Base-by-base conservation (phyloP, 352 stramenopile species). In the Phytophthora cryptogea region DNA sequence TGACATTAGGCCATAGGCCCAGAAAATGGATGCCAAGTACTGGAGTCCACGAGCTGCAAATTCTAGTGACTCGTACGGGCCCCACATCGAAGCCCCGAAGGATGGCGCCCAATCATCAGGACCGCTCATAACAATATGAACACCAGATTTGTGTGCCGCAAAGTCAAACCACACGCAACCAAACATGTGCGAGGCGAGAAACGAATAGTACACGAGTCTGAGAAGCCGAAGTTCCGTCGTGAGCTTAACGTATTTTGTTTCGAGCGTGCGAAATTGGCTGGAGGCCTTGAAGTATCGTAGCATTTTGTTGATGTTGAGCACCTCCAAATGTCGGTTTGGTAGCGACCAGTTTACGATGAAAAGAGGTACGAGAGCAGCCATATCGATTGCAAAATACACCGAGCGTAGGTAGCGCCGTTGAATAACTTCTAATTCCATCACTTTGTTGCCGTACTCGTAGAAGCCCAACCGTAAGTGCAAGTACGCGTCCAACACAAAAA, bases 371-470 rank as follows among this genome's bases (percentile, higher is more conserved):
- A 86, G 40, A 26, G 79, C 67, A 17, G 68, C 33, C 16, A 83
- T 49, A 43, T 89, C 79, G 26, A 89, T 59, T 0, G 42, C 35
- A 48, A 89, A 87, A 7, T 65, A 42, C 2, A 33, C 31, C 0
- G 79, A 88, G 8, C 45, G 46, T 27, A 86, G 50, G 44, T 88
- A 89, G 8, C 76, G 73, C 0, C 37, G 26, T 23, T 68, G 71
- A 51, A 89, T 85, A 4, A 58, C 35, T 0, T 36, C 36, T 10
- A 77, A 26, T 52, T 82, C 69, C 72, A 85, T 86, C 4, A 88
- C 63, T 43, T 89, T 89, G 58, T 89, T 88, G 28, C 77, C 79
- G 27, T 78, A 88, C 36, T 81, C 66, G 53, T 86, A 89, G 56
- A 76, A 89, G 0, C 79, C 78, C 30, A 86, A 70, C 1, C 71